phyloP scores from a whole-genome alignment of 2,329 filamentous ascomycete species.

The Ceratocystis papillata region DNA sequence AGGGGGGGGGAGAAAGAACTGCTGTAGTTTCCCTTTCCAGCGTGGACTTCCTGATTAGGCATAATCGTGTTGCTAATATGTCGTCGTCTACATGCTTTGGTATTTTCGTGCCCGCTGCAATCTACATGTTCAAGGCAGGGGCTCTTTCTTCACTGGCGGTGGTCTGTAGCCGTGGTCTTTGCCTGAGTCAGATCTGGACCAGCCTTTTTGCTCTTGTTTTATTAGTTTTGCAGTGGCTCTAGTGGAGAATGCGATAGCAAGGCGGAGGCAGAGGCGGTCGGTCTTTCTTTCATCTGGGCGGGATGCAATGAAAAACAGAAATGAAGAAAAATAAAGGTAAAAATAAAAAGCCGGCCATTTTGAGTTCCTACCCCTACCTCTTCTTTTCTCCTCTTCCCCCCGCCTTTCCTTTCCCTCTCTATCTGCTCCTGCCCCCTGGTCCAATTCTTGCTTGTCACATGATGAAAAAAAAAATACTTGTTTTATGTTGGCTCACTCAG shows the following conservation, averaged over 20 bases:
- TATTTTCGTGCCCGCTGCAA: not conserved
- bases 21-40: constrained; percentile 8
- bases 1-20: not conserved
- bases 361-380: not conserved
- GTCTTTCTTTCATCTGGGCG: no score
- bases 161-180: no score
- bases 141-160: no score
- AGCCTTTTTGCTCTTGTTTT: no score
- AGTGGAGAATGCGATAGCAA: no score
- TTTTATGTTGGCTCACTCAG: not conserved
- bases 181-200: no score
- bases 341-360: not conserved
- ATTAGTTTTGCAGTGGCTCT: no score
- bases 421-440: not conserved
- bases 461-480: not conserved
- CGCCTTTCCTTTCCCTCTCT: not conserved
- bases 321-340: no score
- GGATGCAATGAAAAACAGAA: no score
- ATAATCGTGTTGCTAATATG: not conserved
- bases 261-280: no score
- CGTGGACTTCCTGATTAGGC: not conserved
- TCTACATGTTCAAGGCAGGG: not conserved
- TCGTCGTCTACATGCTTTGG: not conserved
- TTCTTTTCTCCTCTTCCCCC: not conserved
- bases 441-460: constrained; percentile 7